phyloP scores from a whole-genome alignment of 2,329 filamentous ascomycete genomes.

The Tolypocladium guangdongense region DNA sequence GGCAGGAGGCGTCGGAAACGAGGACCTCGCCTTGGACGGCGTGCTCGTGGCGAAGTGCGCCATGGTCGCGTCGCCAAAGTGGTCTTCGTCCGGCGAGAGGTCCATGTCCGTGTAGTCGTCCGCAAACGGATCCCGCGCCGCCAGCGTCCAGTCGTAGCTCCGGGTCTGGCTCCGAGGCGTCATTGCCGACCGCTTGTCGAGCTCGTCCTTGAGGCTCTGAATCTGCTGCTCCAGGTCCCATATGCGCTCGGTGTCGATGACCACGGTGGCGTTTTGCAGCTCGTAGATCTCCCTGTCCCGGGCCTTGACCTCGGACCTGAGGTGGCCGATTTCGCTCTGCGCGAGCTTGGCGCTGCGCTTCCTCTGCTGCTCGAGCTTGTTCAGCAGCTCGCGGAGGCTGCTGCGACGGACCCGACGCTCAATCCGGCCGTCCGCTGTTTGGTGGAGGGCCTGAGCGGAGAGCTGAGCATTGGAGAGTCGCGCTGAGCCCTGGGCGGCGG shows the following conservation, averaged over 20 bases:
- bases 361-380: slow-evolving; percentile 37
- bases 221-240: slow-evolving; percentile 31
- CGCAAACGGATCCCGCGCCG: slow-evolving; percentile 34
- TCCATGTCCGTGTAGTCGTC: slow-evolving; percentile 28
- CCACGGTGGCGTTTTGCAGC: slow-evolving; percentile 37
- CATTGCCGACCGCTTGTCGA: slow-evolving; percentile 13
- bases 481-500: slow-evolving; percentile 4
- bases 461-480: slow-evolving; percentile 20
- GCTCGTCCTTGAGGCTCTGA: slow-evolving; percentile 21
- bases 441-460: slow-evolving; percentile 29
- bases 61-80: slow-evolving; percentile 40
- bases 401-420: slow-evolving; percentile 46
- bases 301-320: slow-evolving; percentile 36
- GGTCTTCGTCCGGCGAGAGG: slow-evolving; percentile 12
- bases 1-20: slow-evolving; percentile 44
- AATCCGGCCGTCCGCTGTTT: slow-evolving; percentile 45
- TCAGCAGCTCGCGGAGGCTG: slow-evolving; percentile 47
- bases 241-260: slow-evolving; percentile 35
- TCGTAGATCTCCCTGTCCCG: slow-evolving; percentile 43
- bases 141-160: slow-evolving; percentile 38
- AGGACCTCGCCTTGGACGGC: slow-evolving; percentile 31
- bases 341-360: slow-evolving; percentile 25
- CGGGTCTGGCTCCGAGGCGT: slow-evolving; percentile 4
- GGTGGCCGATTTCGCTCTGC: slow-evolving; percentile 34
- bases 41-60: slow-evolving; percentile 41